phyloP scores from a whole-genome alignment of 768 basidiomycete genomes.

The Termitomyces sp. region DNA sequence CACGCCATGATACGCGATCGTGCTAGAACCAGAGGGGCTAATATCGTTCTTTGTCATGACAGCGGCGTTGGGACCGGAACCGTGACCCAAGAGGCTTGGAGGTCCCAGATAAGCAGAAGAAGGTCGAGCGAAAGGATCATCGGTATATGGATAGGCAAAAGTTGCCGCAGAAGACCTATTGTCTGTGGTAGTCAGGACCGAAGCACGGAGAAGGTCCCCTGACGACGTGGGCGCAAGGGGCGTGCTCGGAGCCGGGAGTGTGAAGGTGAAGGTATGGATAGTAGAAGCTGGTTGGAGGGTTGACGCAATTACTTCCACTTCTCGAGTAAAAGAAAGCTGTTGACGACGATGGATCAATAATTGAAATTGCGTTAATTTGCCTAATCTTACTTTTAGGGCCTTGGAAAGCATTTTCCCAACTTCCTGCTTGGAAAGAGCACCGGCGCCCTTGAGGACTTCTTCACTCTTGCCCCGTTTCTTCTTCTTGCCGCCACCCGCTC shows the following conservation, averaged over 20 bases:
- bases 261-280: conserved; percentile 89
- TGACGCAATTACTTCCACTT: conserved; percentile 94
- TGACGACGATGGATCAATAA: not conserved
- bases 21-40: conserved; percentile 35
- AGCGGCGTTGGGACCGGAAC: conserved; percentile 31
- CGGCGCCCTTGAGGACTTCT: conserved; percentile 70
- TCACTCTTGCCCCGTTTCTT: conserved; percentile 65
- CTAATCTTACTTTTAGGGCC: conserved; percentile 69
- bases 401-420: conserved; percentile 90
- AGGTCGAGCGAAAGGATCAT: conserved; percentile 77
- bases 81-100: conserved; percentile 58
- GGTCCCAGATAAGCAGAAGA: conserved; percentile 81
- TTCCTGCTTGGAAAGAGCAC: conserved; percentile 80
- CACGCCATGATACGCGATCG: conserved; percentile 82
- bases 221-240: conserved; percentile 74
- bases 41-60: conserved; percentile 30
- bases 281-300: conserved; percentile 92
- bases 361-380: conserved; percentile 2
- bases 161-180: conserved; percentile 68
- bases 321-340: conserved; percentile 86
- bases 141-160: conserved; percentile 70
- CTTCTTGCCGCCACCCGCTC: conserved; percentile 77
- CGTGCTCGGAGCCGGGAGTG: conserved; percentile 70
- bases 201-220: conserved; percentile 68
- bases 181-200: conserved; percentile 63